phyloP scores from a whole-genome alignment of 176 grass and related monocot species.

The Paspalum notatum region DNA sequence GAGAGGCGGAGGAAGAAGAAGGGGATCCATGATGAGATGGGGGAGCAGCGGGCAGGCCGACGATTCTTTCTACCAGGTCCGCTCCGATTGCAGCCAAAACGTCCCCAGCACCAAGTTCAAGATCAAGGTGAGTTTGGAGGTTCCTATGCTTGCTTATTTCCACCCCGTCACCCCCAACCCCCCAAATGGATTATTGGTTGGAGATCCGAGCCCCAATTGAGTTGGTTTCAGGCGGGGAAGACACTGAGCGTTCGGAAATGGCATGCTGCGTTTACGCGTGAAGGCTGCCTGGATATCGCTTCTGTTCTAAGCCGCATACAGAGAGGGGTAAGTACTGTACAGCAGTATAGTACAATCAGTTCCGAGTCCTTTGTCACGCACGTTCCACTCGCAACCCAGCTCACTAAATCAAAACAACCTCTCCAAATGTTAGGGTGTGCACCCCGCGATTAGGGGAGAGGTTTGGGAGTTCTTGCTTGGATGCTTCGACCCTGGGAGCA shows the following conservation, averaged over 20 bases:
- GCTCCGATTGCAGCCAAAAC: slow-evolving; percentile 64
- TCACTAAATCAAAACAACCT: not conserved
- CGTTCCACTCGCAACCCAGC: not conserved
- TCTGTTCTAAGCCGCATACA: slow-evolving; percentile 86
- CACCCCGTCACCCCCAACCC: not conserved
- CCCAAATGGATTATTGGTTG: not conserved
- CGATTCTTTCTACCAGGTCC: slow-evolving; percentile 77
- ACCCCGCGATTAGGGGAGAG: slow-evolving; percentile 90
- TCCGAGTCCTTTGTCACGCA: not conserved
- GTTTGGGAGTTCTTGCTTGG: slow-evolving; percentile 98
- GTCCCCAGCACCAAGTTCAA: slow-evolving; percentile 87
- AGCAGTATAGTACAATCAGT: not conserved
- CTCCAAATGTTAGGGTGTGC: slow-evolving; percentile 61
- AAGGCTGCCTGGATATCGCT: slow-evolving; percentile 76
- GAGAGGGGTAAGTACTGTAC: slow-evolving; percentile 60
- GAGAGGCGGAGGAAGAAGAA: not conserved
- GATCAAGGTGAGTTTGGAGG: slow-evolving; percentile 57
- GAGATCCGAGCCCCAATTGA: not conserved
- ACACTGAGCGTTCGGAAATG: slow-evolving; percentile 85
- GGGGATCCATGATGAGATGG: slow-evolving; percentile 44
- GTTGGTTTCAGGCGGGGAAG: slow-evolving; percentile 71
- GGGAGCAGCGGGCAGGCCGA: slow-evolving; percentile 45
- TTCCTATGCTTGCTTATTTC: not conserved
- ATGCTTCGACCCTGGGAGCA: slow-evolving; percentile 83
- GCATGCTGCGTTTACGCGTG: slow-evolving; percentile 71